Base-by-base conservation (phyloP, 306 rosid species). In the Cajanus cajan region DNA sequence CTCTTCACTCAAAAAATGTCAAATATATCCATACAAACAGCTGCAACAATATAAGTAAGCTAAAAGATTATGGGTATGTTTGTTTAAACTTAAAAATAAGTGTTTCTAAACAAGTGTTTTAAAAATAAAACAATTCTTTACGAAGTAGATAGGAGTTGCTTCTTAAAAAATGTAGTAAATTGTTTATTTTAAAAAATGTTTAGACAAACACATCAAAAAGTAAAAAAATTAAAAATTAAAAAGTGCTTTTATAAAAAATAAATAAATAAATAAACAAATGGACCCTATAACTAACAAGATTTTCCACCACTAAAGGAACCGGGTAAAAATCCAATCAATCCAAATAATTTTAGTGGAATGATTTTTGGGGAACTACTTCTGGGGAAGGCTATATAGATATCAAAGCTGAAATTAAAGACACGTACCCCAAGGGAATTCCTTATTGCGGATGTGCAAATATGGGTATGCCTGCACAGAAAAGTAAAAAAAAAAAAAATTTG, bases 401-500 rank as follows among this genome's bases (percentile, higher is more conserved):
- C 59, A 71, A 71, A 12, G 50, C 16, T 25, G 34, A 79, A 34
- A 74, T 74, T 47, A 73, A 76, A 71, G 48, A 76, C 22, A 71
- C 87, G 68, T 93, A 96, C 99, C 99, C 99, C 99, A 96, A 19
- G 98, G 99, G 82, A 96, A 96, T 85, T 96, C 99, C 90, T 96
- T 96, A 62, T 91, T 96, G 91, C 99, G 99, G 79, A 93, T 87
- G 83, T 90, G 99, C 73, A 86, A 43, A 65, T 86, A 86, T 58
- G 84, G 74, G 71, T 86, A 86, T 65, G 84, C 52, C 89, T 86
- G 84, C 80, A 71, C 24, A 31, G 50, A 70, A 48, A 34, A 64
- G 24, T 24, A 72, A 40, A 79, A 19, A 7, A 47, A 41, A 70
- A 22, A 25, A 67, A 5, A 61, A 3, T 33, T 15, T 61, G 13